A percentile compares a stretch with the other conserved stretches of the same genome.
Conservation (phyloP, 2,329 filamentous ascomycete species). For the Trichophyton rubrum region DNA sequence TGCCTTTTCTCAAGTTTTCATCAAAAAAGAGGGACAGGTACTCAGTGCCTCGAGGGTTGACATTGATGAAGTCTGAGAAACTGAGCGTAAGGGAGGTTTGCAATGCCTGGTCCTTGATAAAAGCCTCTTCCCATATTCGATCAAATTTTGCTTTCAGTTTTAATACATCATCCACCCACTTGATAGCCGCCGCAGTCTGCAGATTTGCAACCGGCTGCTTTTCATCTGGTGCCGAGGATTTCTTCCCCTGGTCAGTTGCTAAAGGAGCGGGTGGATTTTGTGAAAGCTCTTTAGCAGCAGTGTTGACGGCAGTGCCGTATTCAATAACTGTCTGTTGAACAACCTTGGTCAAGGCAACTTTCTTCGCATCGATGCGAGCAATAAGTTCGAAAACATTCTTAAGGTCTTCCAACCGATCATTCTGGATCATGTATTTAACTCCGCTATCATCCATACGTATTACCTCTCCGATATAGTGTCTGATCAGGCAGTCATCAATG, state of each 20-base stretch:
- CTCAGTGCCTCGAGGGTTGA: constrained; percentile 73
- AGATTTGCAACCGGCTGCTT: constrained; percentile 52
- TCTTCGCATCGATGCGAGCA: constrained; percentile 61
- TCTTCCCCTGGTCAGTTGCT: constrained; percentile 34
- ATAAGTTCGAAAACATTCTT: constrained; percentile 71
- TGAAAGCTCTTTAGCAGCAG: constrained; percentile 41
- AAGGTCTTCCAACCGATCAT: constrained; percentile 67
- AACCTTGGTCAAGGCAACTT: constrained; percentile 54
- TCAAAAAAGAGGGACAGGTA: constrained; percentile 95
- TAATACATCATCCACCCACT: constrained; percentile 90
- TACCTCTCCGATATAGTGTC: constrained; percentile 64
- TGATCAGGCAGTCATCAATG: constrained; percentile 70
- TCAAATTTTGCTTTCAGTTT: constrained; percentile 83
- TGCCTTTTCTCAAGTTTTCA: constrained; percentile 85
- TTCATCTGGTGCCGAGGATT: constrained; percentile 36
- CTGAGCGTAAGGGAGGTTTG: constrained; percentile 75
- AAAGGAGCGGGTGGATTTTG: constrained; percentile 37
- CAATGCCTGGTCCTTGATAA: constrained; percentile 60
- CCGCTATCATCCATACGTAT: constrained; percentile 75
- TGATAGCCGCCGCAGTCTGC: constrained; percentile 75
- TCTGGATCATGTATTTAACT: constrained; percentile 79
- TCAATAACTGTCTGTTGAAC: constrained; percentile 65
- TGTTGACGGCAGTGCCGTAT: constrained; percentile 73
- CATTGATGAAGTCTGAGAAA: constrained; percentile 86
- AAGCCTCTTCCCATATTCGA: constrained; percentile 58